Percentiles rank a stretch among this genome's conserved stretches.
Conservation (phyloP, 805 yeast genomes). For the Sugiyamaella americana region DNA sequence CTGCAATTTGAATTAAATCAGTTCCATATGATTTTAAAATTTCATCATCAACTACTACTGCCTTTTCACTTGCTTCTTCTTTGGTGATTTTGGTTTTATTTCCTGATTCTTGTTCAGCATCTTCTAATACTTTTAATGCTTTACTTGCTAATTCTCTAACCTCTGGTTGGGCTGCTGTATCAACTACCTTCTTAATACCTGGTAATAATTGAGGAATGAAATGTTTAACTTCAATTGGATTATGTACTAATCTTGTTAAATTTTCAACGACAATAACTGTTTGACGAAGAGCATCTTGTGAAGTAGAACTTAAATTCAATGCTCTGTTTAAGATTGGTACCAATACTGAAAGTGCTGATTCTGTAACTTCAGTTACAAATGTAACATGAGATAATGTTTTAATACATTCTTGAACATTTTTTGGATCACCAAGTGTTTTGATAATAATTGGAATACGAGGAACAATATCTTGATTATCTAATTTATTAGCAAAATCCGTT, state of each 20-base stretch:
- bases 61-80: slow-evolving; percentile 36
- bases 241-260: slow-evolving; percentile 89
- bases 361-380: slow-evolving; percentile 97
- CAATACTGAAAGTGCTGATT: slow-evolving; percentile 82
- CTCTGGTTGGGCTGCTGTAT: slow-evolving; percentile 91
- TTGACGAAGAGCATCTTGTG: slow-evolving; percentile 95
- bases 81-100: slow-evolving; percentile 64
- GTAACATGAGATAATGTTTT: slow-evolving; percentile 88
- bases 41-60: slow-evolving; percentile 35
- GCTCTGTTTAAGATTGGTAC: slow-evolving; percentile 93
- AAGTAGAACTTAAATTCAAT: slow-evolving; percentile 74
- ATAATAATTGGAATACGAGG: slow-evolving; percentile 81
- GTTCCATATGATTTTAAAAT: slow-evolving; percentile 30
- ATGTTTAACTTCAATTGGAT: slow-evolving; percentile 82
- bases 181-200: slow-evolving; percentile 82
- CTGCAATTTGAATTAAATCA: slow-evolving; percentile 26
- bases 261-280: slow-evolving; percentile 94
- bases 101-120: slow-evolving; percentile 70
- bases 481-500: slow-evolving; percentile 60
- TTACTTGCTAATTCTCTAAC: slow-evolving; percentile 89
- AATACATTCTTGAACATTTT: slow-evolving; percentile 81
- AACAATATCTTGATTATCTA: slow-evolving; percentile 88
- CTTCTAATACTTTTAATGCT: slow-evolving; percentile 74
- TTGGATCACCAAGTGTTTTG: slow-evolving; percentile 85
- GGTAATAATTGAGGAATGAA: slow-evolving; percentile 85